Evolutionary conservation across 2,329 filamentous ascomycete species (phyloP).

Genomic region (Amphichorda felina): DNA sequence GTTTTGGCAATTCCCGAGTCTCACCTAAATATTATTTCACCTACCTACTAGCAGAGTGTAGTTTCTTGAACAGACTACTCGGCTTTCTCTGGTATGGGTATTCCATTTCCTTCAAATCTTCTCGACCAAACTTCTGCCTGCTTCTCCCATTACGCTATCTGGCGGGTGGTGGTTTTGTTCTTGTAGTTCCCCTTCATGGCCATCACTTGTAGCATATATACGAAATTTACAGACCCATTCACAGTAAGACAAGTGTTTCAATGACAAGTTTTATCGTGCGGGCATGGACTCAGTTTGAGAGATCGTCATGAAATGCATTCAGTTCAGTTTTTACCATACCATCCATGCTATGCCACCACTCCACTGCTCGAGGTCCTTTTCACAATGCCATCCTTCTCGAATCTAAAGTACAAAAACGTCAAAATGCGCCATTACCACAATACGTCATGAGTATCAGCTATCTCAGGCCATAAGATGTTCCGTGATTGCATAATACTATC

Average conservation of each 20-base stretch:
- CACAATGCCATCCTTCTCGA: conserved; percentile 10
- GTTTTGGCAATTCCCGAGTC: not conserved
- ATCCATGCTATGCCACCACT: not conserved
- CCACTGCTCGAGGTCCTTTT: not conserved
- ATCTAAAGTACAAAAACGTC: conserved; percentile 26
- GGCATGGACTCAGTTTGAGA: too few relatives aligned
- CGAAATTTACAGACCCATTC: too few relatives aligned
- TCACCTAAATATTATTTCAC: not conserved
- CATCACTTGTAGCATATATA: too few relatives aligned
- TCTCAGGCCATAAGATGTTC: conserved; percentile 24
- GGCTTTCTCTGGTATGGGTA: too few relatives aligned
- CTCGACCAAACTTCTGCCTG: too few relatives aligned
- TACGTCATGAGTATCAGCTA: conserved; percentile 19
- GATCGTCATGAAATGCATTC: not conserved
- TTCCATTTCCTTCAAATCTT: too few relatives aligned
- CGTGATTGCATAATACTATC: conserved; percentile 15
- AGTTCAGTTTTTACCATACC: not conserved
- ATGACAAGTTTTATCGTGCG: too few relatives aligned
- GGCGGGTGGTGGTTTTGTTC: too few relatives aligned
- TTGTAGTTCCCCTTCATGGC: too few relatives aligned
- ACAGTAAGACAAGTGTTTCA: too few relatives aligned
- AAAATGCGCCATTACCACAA: conserved; percentile 17
- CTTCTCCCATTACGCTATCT: too few relatives aligned
- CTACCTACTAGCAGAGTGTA: not conserved
- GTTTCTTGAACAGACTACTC: not conserved